Conservation (phyloP, 2,329 filamentous ascomycete genomes). For the Microdochium trichocladiopsis region DNA sequence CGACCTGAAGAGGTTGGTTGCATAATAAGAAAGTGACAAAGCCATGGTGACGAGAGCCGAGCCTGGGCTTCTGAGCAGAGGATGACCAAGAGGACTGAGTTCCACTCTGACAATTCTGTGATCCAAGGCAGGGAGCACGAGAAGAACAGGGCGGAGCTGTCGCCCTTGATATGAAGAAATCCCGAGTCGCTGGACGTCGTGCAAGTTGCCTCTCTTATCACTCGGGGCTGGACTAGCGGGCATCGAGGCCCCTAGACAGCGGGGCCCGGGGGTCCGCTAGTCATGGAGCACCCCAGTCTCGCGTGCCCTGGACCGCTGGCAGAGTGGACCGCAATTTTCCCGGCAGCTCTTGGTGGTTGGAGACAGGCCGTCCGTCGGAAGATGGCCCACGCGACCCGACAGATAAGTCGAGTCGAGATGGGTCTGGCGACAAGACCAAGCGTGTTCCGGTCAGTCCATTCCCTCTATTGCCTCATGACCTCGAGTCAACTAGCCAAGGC, state of each 20-base stretch:
- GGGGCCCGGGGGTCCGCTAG: not conserved
- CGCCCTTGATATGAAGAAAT: not conserved
- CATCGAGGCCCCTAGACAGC: not conserved
- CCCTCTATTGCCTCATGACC: too few species aligned
- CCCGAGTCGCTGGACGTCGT: not conserved
- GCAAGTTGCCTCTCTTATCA: not conserved
- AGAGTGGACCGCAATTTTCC: not conserved
- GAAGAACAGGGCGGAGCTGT: not conserved
- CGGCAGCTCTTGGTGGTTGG: too few species aligned
- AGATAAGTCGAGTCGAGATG: not conserved
- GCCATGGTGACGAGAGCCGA: slow-evolving; percentile 2
- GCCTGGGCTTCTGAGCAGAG: too few species aligned
- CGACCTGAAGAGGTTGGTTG: slow-evolving; percentile 16
- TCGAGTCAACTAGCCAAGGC: too few species aligned
- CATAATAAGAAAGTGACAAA: slow-evolving; percentile 8
- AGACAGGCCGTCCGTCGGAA: not conserved
- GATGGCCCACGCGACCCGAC: not conserved
- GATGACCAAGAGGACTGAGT: not conserved
- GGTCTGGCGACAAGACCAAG: not conserved
- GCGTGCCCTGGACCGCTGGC: not conserved
- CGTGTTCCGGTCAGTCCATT: too few species aligned
- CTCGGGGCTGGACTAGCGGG: not conserved
- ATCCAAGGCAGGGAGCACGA: not conserved
- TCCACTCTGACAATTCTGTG: not conserved
- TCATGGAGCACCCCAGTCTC: not conserved